phyloP scores from a whole-genome alignment of 495 filamentous ascomycete species.

The Penicillium nucicola region DNA sequence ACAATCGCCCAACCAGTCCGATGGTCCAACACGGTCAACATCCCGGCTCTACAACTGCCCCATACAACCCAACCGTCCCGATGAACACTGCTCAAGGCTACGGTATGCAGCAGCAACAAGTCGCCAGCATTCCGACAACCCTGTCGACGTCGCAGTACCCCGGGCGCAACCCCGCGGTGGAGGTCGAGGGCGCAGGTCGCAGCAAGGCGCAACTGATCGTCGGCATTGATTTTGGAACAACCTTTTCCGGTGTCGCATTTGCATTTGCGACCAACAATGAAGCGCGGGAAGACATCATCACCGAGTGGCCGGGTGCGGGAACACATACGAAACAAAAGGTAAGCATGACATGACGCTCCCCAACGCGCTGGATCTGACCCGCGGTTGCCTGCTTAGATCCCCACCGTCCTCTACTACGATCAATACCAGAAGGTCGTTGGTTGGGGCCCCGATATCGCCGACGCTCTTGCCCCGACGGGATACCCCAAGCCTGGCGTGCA shows the following conservation, averaged over 20 bases:
- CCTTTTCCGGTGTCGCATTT: slow-evolving; percentile 76
- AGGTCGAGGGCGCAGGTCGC: slow-evolving; percentile 82
- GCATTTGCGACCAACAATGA: slow-evolving; percentile 77
- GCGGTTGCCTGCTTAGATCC: slow-evolving; percentile 51
- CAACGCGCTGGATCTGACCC: not conserved
- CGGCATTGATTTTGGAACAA: slow-evolving; percentile 74
- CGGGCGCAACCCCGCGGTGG: slow-evolving; percentile 54
- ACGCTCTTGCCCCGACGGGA: slow-evolving; percentile 73
- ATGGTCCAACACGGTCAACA: slow-evolving; percentile 64
- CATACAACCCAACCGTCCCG: slow-evolving; percentile 52
- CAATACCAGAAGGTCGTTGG: slow-evolving; percentile 80
- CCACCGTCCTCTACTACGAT: slow-evolving; percentile 78
- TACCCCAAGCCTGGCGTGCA: slow-evolving; percentile 78
- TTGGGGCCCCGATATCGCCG: slow-evolving; percentile 78
- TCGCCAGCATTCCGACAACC: slow-evolving; percentile 40
- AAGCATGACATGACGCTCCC: not conserved
- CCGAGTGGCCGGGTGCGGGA: slow-evolving; percentile 75
- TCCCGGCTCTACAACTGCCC: slow-evolving; percentile 60
- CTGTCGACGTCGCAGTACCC: slow-evolving; percentile 44
- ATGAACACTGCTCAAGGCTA: slow-evolving; percentile 52
- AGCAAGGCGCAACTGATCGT: slow-evolving; percentile 69
- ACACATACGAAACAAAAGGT: slow-evolving; percentile 79
- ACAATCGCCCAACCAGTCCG: slow-evolving; percentile 57
- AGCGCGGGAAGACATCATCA: slow-evolving; percentile 74
- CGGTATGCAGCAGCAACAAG: slow-evolving; percentile 38